Evolutionary conservation across 139 green algal genomes (phyloP), one percentile per base, ranked within the genome.

Genomic region (Tetraselmis chui): DNA sequence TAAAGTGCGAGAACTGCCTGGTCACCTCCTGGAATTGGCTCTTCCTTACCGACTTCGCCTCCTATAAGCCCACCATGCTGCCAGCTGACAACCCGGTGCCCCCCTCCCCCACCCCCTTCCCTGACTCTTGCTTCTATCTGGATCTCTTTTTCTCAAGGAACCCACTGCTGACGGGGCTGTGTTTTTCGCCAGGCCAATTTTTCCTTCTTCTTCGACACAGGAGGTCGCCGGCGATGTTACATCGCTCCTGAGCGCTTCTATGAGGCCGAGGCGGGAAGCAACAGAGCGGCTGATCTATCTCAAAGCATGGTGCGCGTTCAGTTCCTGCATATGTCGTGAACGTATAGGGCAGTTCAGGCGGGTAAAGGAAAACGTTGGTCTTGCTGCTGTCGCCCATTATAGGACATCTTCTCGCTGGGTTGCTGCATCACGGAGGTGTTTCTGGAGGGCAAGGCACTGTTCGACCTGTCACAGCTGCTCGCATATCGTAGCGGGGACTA

Each of bases 121-220:
- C n/a, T n/a, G n/a, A n/a, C n/a, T n/a, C n/a, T n/a, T n/a, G n/a
- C n/a, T n/a, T n/a, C n/a, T n/a, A n/a, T n/a, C n/a, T n/a, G n/a
- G n/a, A n/a, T n/a, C n/a, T n/a, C n/a, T n/a, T n/a, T n/a, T n/a
- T n/a, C n/a, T n/a, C n/a, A n/a, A n/a, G n/a, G n/a, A n/a, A n/a
- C n/a, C n/a, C n/a, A n/a, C n/a, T n/a, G n/a, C n/a, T n/a, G n/a
- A n/a, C n/a, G n/a, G n/a, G n/a, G n/a, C n/a, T n/a, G n/a, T n/a
- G n/a, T n/a, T n/a, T n/a, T n/a, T n/a, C n/a, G 76, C 23, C 88
- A 96, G 91, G 93, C 95, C 26, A 96, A 98, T 87, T 99, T 98
- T 80, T 98, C 94, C 1, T 98, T 97, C 84, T 99, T 95, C 91
- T 99, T 99, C 85, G 96, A 99, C 90, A 97, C 94, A 0, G 93